Base-by-base conservation (phyloP, 1,284 basidiomycete genomes). In the Leccinum ponderosum region DNA sequence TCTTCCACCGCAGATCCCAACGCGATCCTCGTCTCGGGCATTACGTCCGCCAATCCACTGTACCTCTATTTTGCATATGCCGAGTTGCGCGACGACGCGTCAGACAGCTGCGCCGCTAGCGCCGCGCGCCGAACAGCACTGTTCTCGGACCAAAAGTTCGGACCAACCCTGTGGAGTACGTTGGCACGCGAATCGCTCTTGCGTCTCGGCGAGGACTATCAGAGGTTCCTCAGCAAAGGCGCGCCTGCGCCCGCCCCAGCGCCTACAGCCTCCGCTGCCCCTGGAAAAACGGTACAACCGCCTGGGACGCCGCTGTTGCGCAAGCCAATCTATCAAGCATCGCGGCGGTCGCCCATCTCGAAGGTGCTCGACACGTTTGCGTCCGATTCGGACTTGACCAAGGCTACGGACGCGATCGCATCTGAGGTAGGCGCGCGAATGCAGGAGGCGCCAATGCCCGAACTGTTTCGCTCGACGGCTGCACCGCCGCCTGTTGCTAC, bases 141-240 rank as follows among this genome's bases (percentile, higher is more conserved):
- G 1, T 92, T 92, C 68, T 81, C 80, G 1, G 90, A 93, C 67
- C 87, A 90, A 69, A 89, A 87, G 66, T 82, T 84, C 52, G 81
- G 78, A 25, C 87, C 87, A 0, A 85, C 77, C 57, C 71, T 89
- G 4, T 93, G 91, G 90, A 78, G 77, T 31, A 79, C 80, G 3
- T 75, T 91, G 25, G 78, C 80, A 12, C 80, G 88, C 3, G 83
- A 86, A 57, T 80, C 84, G 22, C 78, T 93, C 2, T 64, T 87
- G 6, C 73, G 82, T 8, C 77, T 94, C 1, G 90, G 87, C 5
- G 73, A 77, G 1, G 89, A 93, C 69, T 90, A 90, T 65, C 85
- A 87, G 61, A 74, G 79, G 1, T 76, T 90, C 44, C 69, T 85
- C 4, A 76, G 80, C 3, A 75, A 81, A 20, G 89, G 89, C 9